Evolutionary conservation across 345 rosid species (phyloP).

Genomic region (Lepidium sativum): DNA sequence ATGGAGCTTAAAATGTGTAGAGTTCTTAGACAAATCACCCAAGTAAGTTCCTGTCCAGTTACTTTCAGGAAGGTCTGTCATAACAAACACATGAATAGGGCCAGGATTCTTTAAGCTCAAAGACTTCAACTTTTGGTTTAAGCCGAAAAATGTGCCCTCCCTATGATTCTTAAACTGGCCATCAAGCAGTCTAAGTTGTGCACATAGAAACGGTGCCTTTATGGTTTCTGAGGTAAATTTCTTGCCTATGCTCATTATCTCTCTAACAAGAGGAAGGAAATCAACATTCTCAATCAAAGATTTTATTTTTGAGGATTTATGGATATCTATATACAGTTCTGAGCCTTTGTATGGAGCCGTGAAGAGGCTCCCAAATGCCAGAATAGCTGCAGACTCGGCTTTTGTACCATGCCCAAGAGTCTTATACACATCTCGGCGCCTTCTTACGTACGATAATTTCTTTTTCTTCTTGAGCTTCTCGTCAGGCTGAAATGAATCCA

Average conservation of each 20-base stretch:
- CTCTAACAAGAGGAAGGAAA: conserved; percentile 71
- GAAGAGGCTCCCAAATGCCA: conserved; percentile 88
- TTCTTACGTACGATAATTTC: conserved; percentile 56
- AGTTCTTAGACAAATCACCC: conserved; percentile 57
- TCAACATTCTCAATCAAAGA: conserved; percentile 50
- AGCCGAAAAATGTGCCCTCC: conserved; percentile 55
- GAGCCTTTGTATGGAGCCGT: conserved; percentile 80
- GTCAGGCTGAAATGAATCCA: conserved; percentile 75
- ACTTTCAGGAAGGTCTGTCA: conserved; percentile 86
- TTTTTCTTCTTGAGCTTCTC: conserved; percentile 73
- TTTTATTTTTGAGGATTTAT: conserved; percentile 34
- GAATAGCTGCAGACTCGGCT: conserved; percentile 51
- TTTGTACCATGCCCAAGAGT: conserved; percentile 64
- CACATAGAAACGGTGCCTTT: conserved; percentile 71
- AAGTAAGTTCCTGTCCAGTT: conserved; percentile 81
- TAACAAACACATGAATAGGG: conserved; percentile 53
- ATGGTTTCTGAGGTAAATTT: conserved; percentile 44
- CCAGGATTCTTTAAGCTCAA: conserved; percentile 28
- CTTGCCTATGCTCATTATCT: conserved; percentile 55
- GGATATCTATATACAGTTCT: conserved; percentile 54
- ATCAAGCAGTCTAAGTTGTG: conserved; percentile 83
- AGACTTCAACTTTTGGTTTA: conserved; percentile 58
- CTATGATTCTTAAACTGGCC: conserved; percentile 94
- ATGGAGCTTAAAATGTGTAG: conserved; percentile 43
- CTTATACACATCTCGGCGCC: conserved; percentile 53